phyloP scores from a whole-genome alignment of 2,329 filamentous ascomycete species.

The Penicillium italicum region DNA sequence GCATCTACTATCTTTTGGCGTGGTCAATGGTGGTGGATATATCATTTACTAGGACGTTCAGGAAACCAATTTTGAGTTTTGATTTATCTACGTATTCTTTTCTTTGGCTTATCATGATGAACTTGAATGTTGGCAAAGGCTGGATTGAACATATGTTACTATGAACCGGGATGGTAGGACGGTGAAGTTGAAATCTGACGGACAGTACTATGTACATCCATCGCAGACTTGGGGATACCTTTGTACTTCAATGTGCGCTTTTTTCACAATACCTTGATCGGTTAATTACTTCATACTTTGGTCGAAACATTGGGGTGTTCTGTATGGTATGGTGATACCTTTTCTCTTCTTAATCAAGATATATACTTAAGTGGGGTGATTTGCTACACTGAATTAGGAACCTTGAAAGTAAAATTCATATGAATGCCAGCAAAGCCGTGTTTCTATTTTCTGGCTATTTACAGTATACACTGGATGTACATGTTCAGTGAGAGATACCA shows the following conservation, averaged over 20 bases:
- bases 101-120: neutral
- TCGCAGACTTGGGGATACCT: neutral
- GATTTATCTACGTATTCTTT: neutral
- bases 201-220: neutral
- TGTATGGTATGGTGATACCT: neutral
- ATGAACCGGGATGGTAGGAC: neutral
- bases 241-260: neutral
- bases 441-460: neutral
- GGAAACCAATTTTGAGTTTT: neutral
- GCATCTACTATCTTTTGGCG: neutral
- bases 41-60: neutral
- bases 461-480: neutral
- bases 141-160: conserved; percentile 2
- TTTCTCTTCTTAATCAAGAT: neutral
- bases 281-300: neutral
- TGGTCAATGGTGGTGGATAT: neutral
- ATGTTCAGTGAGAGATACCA: neutral
- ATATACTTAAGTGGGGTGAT: neutral
- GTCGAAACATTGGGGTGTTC: neutral
- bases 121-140: neutral
- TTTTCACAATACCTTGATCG: neutral
- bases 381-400: neutral
- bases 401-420: neutral
- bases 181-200: neutral
- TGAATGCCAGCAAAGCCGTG: neutral